Conservation (phyloP, 371 early-diverging fungal genomes). For the Mortierella sp. region DNA sequence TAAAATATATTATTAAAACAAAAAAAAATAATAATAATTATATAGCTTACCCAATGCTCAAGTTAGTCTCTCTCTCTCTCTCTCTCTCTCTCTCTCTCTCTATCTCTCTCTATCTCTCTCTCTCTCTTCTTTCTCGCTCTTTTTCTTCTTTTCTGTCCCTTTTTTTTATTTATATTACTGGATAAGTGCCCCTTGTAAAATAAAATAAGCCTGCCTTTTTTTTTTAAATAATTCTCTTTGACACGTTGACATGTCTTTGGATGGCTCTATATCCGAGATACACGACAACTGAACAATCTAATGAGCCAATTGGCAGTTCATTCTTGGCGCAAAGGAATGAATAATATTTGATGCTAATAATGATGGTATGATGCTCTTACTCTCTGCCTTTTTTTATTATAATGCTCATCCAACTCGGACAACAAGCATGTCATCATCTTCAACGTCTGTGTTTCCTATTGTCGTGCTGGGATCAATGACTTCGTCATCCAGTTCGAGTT, state of each 20-base stretch:
- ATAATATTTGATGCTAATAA: not conserved
- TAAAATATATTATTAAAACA: too few species aligned
- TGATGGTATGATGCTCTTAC: not conserved
- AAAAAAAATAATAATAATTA: too few species aligned
- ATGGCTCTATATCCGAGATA: not conserved
- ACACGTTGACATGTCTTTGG: not conserved
- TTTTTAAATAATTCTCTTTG: not conserved
- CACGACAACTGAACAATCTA: too few species aligned
- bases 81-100: too few species aligned
- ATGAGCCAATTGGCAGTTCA: too few species aligned
- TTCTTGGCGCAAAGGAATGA: too few species aligned
- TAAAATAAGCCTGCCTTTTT: conserved; percentile 2
- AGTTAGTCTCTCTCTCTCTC: too few species aligned
- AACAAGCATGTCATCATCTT: conserved; percentile 51
- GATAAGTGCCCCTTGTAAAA: not conserved
- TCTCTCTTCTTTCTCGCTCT: too few species aligned
- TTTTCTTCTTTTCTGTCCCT: not conserved
- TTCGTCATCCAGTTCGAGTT: conserved; percentile 45
- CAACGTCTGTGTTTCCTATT: conserved; percentile 43
- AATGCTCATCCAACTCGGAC: conserved; percentile 24
- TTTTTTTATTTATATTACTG: not conserved
- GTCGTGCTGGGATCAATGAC: conserved; percentile 19
- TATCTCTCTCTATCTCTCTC: not conserved
- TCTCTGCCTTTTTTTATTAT: not conserved
- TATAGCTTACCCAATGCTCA: too few species aligned